Conservation (phyloP, 1,284 basidiomycete species). For the Leccinum griseonigrum region DNA sequence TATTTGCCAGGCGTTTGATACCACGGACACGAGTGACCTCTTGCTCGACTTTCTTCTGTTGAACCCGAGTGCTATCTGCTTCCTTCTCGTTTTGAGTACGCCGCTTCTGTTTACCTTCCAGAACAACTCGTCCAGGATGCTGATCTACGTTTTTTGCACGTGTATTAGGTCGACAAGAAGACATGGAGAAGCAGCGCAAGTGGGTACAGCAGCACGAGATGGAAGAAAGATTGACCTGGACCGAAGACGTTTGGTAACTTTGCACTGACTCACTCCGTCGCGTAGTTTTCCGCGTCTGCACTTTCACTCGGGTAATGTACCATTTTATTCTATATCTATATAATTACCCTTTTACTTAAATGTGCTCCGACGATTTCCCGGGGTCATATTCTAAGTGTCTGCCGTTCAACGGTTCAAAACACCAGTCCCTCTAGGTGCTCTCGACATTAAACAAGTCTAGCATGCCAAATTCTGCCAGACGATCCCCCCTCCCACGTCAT, state of each 20-base stretch:
- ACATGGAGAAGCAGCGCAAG: not conserved
- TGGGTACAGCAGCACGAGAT: not conserved
- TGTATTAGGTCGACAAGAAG: not conserved
- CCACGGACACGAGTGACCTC: not conserved
- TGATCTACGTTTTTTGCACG: not conserved
- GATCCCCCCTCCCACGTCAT: not conserved
- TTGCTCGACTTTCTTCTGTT: not conserved
- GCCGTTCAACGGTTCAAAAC: not conserved
- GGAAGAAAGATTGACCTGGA: not conserved
- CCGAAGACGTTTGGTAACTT: not conserved
- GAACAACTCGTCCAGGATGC: not conserved
- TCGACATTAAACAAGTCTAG: not conserved
- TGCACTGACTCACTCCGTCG: not conserved
- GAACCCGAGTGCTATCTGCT: not conserved
- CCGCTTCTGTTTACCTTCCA: not conserved
- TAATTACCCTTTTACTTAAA: too few species aligned
- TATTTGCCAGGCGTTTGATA: not conserved
- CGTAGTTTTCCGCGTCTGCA: not conserved
- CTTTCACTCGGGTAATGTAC: not conserved
- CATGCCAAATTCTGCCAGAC: not conserved
- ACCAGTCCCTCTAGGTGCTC: not conserved
- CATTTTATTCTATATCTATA: not conserved
- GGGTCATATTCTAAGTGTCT: not conserved
- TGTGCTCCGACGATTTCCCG: too few species aligned
- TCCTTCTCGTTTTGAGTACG: not conserved